Base-by-base conservation (phyloP, 1,284 basidiomycete species). In the Malassezia pachydermatis region DNA sequence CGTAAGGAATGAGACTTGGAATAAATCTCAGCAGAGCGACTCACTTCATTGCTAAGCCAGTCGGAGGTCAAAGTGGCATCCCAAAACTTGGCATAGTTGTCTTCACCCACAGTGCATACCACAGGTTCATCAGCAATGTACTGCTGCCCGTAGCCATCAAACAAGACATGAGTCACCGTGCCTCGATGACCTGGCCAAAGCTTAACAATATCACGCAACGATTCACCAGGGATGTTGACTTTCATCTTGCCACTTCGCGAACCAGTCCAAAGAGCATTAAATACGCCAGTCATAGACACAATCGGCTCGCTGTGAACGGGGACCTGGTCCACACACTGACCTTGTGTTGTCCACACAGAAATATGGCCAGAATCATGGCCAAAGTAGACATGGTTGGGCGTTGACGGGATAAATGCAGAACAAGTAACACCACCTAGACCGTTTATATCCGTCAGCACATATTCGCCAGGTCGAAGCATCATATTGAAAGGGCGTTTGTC, bases 361-460 rank as follows among this genome's bases (percentile, higher is more conserved):
- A 68, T 41, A 25, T 68, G 84, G 0, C 92, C 94, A 35, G 85
- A 88, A 71, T 96, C 90, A 63, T 98, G 92, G 0, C 86, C 88
- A n/a, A 98, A 76, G 63, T 83, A 96, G 24, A 87, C 83, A 16
- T 75, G 73, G 1, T 78, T 76, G 0, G 82, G 81, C 9, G 79
- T 75, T 0, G 82, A 78, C 0, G 86, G 83, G 5, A 96, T 73
- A 20, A 86, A 75, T 0, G 88, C 80, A 0, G 84, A 88, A 23
- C 82, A 80, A 0, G 84, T 86, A 11, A 94, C 84, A 0, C 84
- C 77, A 1, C 90, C 90, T 39, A 84, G 75, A 53, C 80, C 76
- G 59, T 84, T 53, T 7, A 81, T 19, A 71, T 76, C 3, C 78
- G 80, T 43, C 78, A 68, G 19, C 0, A 61, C 55, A n/a, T 67